Percentiles rank a stretch among this genome's conserved stretches.
phyloP scores from a whole-genome alignment of 257 asterid genomes.

The Mentha longifolia region DNA sequence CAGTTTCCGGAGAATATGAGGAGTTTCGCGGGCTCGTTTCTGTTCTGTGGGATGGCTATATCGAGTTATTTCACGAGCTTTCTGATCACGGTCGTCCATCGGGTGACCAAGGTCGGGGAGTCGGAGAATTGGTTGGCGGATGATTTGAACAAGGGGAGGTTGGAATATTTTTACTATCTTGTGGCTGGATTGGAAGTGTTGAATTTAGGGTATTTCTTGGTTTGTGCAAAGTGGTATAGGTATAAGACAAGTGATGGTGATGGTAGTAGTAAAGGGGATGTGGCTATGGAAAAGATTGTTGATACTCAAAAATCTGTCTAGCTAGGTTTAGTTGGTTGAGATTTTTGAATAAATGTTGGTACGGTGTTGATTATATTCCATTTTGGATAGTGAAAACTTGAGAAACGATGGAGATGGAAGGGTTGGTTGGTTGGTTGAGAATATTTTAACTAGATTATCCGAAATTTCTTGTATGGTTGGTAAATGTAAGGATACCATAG shows the following conservation, averaged over 20 bases:
- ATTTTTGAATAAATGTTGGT: not conserved
- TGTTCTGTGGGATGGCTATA: slow-evolving; percentile 44
- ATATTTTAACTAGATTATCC: too few species aligned
- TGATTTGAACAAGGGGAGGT: slow-evolving; percentile 51
- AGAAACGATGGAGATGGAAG: not conserved
- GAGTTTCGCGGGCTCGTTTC: slow-evolving; percentile 47
- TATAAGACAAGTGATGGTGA: slow-evolving; percentile 32
- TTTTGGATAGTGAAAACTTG: not conserved
- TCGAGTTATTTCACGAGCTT: slow-evolving; percentile 47
- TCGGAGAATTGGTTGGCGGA: slow-evolving; percentile 45
- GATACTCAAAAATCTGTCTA: slow-evolving; percentile 26
- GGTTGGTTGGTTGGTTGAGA: not conserved
- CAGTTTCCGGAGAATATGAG: slow-evolving; percentile 64
- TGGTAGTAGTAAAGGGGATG: slow-evolving; percentile 19
- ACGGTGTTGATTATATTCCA: not conserved
- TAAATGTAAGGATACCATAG: too few species aligned
- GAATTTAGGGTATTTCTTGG: slow-evolving; percentile 48
- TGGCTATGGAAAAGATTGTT: slow-evolving; percentile 42
- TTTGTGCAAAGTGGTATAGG: slow-evolving; percentile 48
- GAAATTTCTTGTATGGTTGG: too few species aligned
- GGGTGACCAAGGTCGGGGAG: slow-evolving; percentile 27
- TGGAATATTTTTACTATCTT: slow-evolving; percentile 53
- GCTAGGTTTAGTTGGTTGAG: slow-evolving; percentile 11
- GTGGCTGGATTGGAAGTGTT: slow-evolving; percentile 46
- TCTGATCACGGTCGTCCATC: slow-evolving; percentile 41